Percentiles rank a stretch among this genome's conserved stretches.
These are phyloP conservation scores for Fragilaria radians DNA, from an alignment of 108 stramenopile species.

Conservation along the genomic window DNA sequence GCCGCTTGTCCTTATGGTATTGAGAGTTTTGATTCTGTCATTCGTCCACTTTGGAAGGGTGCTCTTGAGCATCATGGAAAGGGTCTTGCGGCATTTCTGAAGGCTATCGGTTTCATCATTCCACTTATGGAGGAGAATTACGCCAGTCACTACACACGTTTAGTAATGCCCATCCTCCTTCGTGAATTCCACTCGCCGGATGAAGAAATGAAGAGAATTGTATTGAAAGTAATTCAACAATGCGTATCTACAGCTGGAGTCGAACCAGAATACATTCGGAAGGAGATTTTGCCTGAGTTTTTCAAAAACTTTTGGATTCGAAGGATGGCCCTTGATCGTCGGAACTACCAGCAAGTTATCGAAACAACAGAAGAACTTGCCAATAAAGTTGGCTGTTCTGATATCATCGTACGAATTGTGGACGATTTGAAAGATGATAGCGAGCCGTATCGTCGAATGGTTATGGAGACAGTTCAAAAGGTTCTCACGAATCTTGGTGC, in stretches of 20 bases:
- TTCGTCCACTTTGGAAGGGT: conserved; percentile 98
- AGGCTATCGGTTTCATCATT: conserved; percentile 97
- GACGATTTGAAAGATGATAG: conserved; percentile 99
- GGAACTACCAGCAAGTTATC: conserved; percentile 96
- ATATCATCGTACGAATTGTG: conserved; percentile 91
- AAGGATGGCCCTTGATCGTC: conserved; percentile 96
- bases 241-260: conserved; percentile 98
- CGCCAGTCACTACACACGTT: conserved; percentile 97
- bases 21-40: conserved; percentile 97
- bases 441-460: conserved; percentile 98
- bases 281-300: conserved; percentile 96
- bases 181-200: conserved; percentile 96
- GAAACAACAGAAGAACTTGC: conserved; percentile 98
- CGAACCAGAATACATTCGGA: conserved; percentile 93
- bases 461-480: conserved; percentile 95
- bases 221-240: conserved; percentile 98
- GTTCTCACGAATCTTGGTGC: conserved; percentile 92
- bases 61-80: conserved; percentile 96
- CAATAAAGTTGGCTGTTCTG: conserved; percentile 96
- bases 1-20: conserved; percentile 98
- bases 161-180: conserved; percentile 97
- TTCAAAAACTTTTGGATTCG: conserved; percentile 98
- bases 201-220: conserved; percentile 97
- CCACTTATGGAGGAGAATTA: conserved; percentile 99
- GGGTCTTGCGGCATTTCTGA: conserved; percentile 96